Conservation (phyloP, 2,329 filamentous ascomycete genomes). For the Teratosphaeriaceae sp. region DNA sequence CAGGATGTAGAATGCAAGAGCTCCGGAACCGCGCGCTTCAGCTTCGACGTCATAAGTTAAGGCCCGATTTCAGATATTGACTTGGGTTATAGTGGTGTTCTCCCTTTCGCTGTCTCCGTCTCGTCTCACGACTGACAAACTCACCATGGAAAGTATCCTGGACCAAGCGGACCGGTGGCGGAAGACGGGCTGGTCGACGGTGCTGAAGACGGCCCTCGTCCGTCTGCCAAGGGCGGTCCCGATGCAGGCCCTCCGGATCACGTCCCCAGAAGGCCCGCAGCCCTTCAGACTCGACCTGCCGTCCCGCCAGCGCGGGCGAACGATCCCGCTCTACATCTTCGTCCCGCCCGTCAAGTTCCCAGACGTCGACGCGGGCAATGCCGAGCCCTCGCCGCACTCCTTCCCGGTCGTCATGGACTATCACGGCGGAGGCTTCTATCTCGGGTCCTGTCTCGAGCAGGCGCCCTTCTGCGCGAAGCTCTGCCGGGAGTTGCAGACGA, state of each 20-base stretch:
- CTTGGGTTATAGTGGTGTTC: too few species aligned
- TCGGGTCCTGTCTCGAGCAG: constrained; percentile 38
- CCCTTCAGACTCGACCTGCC: constrained; percentile 36
- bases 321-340: constrained; percentile 37
- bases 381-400: constrained; percentile 9
- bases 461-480: constrained; percentile 43
- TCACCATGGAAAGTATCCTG: constrained; percentile 2
- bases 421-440: constrained; percentile 39
- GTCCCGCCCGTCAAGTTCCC: constrained; percentile 31
- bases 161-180: constrained; percentile 1
- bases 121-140: too few species aligned
- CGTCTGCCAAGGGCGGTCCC: constrained; percentile 6
- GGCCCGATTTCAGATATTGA: too few species aligned
- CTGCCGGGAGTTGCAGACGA: constrained; percentile 34
- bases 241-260: constrained; percentile 17
- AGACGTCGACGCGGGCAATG: constrained; percentile 11
- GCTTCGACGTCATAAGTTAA: too few species aligned
- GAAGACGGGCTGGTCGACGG: constrained; percentile 11
- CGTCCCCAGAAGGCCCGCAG: constrained; percentile 35
- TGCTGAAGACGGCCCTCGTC: constrained; percentile 11
- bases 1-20: too few species aligned
- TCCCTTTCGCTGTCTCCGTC: too few species aligned
- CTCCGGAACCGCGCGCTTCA: too few species aligned
- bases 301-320: constrained; percentile 29
- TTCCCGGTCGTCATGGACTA: constrained; percentile 38